A percentile compares a stretch with the other conserved stretches of the same genome.
These are phyloP conservation scores for Firmiana major DNA, from an alignment of 345 rosid genomes.

Conservation along the genomic window DNA sequence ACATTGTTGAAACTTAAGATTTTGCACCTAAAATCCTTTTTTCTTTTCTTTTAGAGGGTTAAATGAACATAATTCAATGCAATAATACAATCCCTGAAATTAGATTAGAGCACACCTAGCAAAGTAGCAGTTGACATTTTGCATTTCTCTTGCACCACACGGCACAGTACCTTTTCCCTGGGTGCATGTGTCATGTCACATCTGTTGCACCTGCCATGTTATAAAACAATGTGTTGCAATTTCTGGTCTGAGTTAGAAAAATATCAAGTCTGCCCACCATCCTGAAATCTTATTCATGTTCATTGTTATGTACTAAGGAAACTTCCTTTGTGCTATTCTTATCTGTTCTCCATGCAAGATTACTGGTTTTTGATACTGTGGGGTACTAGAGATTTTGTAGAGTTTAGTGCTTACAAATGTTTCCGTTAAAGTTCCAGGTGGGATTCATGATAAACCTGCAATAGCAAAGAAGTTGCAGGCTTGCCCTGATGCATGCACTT, in stretches of 20 bases:
- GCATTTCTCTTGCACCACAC: neutral
- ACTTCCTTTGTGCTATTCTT: conserved; percentile 15
- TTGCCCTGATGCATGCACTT: neutral
- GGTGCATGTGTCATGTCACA: neutral
- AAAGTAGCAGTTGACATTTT: conserved; percentile 10
- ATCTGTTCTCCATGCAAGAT: conserved; percentile 6
- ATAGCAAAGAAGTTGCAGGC: neutral
- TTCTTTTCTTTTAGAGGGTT: neutral
- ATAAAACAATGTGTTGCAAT: neutral
- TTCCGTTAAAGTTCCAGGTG: conserved; percentile 2
- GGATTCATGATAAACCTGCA: neutral
- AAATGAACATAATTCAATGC: neutral
- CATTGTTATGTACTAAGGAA: neutral
- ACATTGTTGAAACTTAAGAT: neutral
- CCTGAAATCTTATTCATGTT: conserved; percentile 7
- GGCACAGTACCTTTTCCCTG: neutral
- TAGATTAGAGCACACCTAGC: neutral
- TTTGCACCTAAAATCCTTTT: neutral
- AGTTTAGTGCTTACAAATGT: conserved; percentile 1
- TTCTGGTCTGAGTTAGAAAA: neutral
- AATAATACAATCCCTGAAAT: neutral
- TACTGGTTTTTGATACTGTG: conserved; percentile 10
- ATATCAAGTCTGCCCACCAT: neutral
- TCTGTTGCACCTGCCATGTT: conserved; percentile 2
- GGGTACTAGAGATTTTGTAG: conserved; percentile 14